These are phyloP conservation scores for Stereocaulon alpinum DNA, from an alignment of 495 filamentous ascomycete species.

Conservation along the genomic window DNA sequence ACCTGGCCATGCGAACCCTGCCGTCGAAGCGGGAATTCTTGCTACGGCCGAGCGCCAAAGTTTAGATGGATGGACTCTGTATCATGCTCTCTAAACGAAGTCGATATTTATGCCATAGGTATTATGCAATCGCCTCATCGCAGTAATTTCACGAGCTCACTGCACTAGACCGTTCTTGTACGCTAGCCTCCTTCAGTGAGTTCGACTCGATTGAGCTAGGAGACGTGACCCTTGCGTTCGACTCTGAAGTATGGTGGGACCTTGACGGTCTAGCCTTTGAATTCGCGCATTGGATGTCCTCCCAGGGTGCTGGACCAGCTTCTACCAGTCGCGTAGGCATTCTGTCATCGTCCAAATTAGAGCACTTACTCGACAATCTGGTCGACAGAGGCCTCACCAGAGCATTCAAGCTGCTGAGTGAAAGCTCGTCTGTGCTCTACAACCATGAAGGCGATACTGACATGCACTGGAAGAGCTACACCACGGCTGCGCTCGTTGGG, in stretches of 20 bases:
- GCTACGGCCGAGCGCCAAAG: slow-evolving; percentile 5
- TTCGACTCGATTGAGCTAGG: not conserved
- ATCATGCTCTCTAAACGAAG: not conserved
- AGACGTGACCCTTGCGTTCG: not conserved
- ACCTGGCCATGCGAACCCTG: not conserved
- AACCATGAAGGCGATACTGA: not conserved
- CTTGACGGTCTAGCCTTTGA: not conserved
- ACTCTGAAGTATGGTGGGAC: not conserved
- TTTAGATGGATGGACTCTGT: slow-evolving; percentile 7
- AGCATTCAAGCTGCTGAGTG: not conserved
- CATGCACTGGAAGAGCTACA: not conserved
- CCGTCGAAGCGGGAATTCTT: not conserved
- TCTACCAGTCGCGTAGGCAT: slow-evolving; percentile 3
- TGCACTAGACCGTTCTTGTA: not conserved
- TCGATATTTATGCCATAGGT: slow-evolving; percentile 5
- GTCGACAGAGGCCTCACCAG: not conserved
- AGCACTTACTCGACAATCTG: not conserved
- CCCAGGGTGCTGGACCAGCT: not conserved
- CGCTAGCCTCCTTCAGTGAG: not conserved
- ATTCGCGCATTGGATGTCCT: not conserved
- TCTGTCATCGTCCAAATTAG: not conserved
- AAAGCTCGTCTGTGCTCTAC: slow-evolving; percentile 6
- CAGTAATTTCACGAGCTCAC: not conserved
- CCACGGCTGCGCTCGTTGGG: not conserved
- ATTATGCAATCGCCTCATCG: not conserved